Percentiles rank a stretch among this genome's conserved stretches.
Evolutionary conservation across 306 rosid species (phyloP).

Genomic region (Citrullus mucosospermus): DNA sequence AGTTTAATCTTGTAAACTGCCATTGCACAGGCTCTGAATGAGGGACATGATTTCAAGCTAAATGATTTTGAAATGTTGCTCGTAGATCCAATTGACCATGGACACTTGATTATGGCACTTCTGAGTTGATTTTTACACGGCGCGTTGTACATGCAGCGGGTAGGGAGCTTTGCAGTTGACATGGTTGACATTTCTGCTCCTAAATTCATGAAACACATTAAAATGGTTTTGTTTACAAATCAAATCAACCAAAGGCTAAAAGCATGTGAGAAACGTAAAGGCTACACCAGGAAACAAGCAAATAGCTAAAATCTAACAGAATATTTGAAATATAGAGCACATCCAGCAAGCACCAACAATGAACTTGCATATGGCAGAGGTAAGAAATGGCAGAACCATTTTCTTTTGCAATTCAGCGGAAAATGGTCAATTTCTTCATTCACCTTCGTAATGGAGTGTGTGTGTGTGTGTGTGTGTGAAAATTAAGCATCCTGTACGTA

Average conservation of each 20-base stretch:
- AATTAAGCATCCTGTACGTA: not conserved
- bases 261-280: not conserved
- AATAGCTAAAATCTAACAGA: not conserved
- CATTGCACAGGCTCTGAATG: conserved; percentile 43
- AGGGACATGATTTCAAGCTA: conserved; percentile 45
- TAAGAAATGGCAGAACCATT: not conserved
- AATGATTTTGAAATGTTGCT: conserved; percentile 31
- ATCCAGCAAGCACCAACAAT: not conserved
- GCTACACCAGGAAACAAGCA: not conserved
- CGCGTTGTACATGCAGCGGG: conserved; percentile 22
- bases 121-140: conserved; percentile 12
- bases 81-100: conserved; percentile 35
- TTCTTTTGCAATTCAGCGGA: not conserved
- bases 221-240: not conserved
- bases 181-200: conserved; percentile 45
- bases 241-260: not conserved
- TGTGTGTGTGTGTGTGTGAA: not conserved
- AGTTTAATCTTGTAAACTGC: conserved; percentile 63
- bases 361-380: not conserved
- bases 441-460: not conserved
- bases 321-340: not conserved
- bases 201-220: conserved; percentile 13
- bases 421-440: not conserved
- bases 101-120: conserved; percentile 26
- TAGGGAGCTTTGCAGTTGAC: conserved; percentile 31